Percentiles rank a stretch among this genome's conserved stretches.
Evolutionary conservation across 768 basidiomycete species (phyloP).

Genomic region (Amanita muscaria): DNA sequence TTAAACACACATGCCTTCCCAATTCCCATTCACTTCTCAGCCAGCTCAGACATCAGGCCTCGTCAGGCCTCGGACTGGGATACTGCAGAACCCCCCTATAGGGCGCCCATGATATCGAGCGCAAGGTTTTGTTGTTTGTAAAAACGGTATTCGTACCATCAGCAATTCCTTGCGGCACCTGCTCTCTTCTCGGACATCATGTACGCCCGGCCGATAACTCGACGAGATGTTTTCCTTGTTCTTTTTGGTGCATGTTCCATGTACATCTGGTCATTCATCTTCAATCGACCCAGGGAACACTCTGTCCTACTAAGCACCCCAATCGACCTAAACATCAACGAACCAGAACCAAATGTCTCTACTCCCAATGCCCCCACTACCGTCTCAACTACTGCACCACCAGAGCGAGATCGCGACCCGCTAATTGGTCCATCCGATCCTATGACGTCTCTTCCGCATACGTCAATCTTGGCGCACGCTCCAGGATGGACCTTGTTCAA

Average conservation of each 20-base stretch:
- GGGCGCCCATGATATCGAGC: no score
- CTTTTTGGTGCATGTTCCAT: constrained; percentile 48
- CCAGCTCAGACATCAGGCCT: no score
- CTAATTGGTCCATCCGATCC: constrained; percentile 3
- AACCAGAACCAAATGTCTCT: constrained; percentile 6
- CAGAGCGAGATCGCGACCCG: background rate
- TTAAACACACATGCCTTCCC: no score
- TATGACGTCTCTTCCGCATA: constrained; percentile 34
- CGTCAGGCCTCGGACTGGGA: no score
- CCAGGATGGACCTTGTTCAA: constrained; percentile 83
- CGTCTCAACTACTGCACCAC: background rate
- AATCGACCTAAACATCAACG: constrained; percentile 2
- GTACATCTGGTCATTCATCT: constrained; percentile 41
- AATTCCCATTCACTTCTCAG: no score
- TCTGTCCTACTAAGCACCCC: constrained; percentile 25
- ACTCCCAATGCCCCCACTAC: background rate
- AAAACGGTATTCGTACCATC: no score
- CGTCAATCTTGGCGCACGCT: constrained; percentile 52
- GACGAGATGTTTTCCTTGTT: constrained; percentile 52
- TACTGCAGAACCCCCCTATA: no score
- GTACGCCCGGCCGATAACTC: constrained; percentile 35
- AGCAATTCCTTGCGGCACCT: no score
- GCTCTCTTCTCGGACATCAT: no score
- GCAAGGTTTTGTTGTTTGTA: no score
- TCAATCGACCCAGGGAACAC: constrained; percentile 15